Evolutionary conservation across 192 early-diverging fungal species (phyloP), one percentile per base, ranked within the genome.

Genomic region (Powellomyces hirtus): DNA sequence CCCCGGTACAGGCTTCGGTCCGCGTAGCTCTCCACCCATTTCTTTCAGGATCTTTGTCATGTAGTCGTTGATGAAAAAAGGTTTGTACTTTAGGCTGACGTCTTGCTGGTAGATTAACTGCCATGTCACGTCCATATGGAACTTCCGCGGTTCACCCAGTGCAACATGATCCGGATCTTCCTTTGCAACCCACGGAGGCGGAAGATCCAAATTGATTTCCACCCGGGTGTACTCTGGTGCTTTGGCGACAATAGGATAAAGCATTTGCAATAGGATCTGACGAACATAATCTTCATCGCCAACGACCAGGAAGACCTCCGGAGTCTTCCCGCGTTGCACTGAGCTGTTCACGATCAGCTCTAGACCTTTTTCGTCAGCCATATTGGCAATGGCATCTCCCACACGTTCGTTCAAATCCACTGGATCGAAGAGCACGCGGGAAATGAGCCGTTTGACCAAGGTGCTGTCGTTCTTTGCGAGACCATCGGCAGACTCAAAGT

Each of bases 191-290:
- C 52, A 64, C 22, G 70, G 70, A 22, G 61, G 52, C 26, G 70
- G 50, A 11, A 52, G 38, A 27, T 38, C 38, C 13, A 72, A 56
- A 22, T 57, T 65, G 24, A 72, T 11, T 35, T 72, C 70, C 18
- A 72, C 62, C n/a, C 62, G 36, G 29, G 49, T 72, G 42, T 72
- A 72, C 38, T 72, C 70, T 1, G 70, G 62, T 20, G 70, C 70
- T 45, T 46, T 45, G 0, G 33, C 34, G 2, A 72, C 37, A 11
- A 72, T 57, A 10, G 70, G 70, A 7, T 33, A 37, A 1, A 72
- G 44, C 5, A 72, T 26, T 60, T 70, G 46, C 0, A 56, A 16
- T 34, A 72, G 38, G 20, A 72, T 16, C 42, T 72, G 70, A 1
- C 70, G 50, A 31, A 65, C 36, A 31, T 38, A 64, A 58, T 64